phyloP scores from a whole-genome alignment of 108 stramenopile genomes.

The Cyclotella distinguenda region DNA sequence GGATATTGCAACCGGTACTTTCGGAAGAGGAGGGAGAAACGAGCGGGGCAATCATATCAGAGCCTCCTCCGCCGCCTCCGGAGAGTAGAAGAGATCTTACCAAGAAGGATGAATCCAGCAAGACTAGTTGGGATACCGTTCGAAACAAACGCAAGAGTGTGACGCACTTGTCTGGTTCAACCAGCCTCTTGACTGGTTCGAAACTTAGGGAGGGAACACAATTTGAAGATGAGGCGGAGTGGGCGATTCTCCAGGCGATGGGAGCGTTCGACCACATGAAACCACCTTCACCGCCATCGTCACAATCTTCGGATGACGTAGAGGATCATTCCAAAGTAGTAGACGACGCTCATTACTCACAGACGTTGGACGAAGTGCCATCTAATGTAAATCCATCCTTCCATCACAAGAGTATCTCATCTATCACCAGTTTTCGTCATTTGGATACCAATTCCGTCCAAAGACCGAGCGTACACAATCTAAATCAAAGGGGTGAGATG shows the following conservation, averaged over 20 bases:
- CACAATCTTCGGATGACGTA: not conserved
- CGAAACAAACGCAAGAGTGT: not conserved
- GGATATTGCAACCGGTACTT: conserved; percentile 36
- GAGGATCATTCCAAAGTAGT: no score
- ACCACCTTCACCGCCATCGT: not conserved
- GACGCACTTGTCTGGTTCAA: not conserved
- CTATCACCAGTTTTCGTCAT: not conserved
- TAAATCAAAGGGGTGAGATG: conserved; percentile 15
- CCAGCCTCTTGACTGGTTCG: not conserved
- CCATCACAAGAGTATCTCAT: conserved; percentile 1
- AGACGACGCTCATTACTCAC: no score
- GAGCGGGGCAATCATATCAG: not conserved
- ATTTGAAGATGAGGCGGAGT: conserved; percentile 40
- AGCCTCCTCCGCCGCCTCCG: not conserved
- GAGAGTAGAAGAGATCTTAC: not conserved
- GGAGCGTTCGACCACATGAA: not conserved
- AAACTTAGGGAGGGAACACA: conserved; percentile 6
- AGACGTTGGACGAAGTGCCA: not conserved
- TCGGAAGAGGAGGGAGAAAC: conserved; percentile 8
- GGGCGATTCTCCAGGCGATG: conserved; percentile 30
- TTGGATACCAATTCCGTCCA: conserved; percentile 2
- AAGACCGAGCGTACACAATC: conserved; percentile 7
- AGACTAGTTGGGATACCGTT: not conserved
- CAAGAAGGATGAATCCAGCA: not conserved
- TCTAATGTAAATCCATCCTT: not conserved